A percentile compares a stretch with the other conserved stretches of the same genome.
These are phyloP conservation scores for Aspergillus sparsus DNA, from an alignment of 495 filamentous ascomycete genomes.

Conservation along the genomic window DNA sequence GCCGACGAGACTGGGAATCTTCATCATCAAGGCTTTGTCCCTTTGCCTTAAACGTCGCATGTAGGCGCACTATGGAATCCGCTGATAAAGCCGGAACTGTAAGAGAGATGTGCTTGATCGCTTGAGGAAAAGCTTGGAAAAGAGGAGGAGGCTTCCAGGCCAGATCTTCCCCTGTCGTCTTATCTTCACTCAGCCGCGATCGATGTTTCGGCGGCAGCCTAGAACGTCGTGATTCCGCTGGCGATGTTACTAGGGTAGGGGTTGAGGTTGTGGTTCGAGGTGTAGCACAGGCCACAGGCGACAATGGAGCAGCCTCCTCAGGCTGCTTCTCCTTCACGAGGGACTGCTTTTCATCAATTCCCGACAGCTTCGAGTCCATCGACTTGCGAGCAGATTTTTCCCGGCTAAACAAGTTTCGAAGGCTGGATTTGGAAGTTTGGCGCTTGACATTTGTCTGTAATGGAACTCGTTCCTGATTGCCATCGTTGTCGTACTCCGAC, in stretches of 20 bases:
- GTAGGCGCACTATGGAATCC: constrained; percentile 61
- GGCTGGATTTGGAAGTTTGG: constrained; percentile 42
- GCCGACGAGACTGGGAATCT: constrained; percentile 26
- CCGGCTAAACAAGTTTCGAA: constrained; percentile 44
- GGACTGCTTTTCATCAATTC: constrained; percentile 36
- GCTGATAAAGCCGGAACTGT: constrained; percentile 52
- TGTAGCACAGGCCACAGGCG: constrained; percentile 30
- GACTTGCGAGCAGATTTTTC: constrained; percentile 35
- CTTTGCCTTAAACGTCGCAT: constrained; percentile 45
- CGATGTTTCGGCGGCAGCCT: constrained; percentile 28
- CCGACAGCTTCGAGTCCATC: constrained; percentile 35
- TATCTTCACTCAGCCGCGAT: constrained; percentile 26
- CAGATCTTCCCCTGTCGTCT: constrained; percentile 27
- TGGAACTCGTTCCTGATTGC: constrained; percentile 36
- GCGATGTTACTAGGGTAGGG: constrained; percentile 32
- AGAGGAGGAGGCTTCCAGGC: constrained; percentile 79
- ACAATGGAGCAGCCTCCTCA: constrained; percentile 26
- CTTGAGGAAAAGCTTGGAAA: constrained; percentile 89
- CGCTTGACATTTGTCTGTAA: constrained; percentile 39
- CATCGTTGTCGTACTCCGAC: constrained; percentile 35
- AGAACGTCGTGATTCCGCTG: constrained; percentile 25
- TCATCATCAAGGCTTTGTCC: constrained; percentile 43
- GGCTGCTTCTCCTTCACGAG: constrained; percentile 11
- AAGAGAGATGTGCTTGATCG: constrained; percentile 60
- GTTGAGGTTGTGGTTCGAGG: constrained; percentile 33